Percentiles rank a stretch among this genome's conserved stretches.
Evolutionary conservation across 306 rosid species (phyloP).

Genomic region (Carpinus viminea): DNA sequence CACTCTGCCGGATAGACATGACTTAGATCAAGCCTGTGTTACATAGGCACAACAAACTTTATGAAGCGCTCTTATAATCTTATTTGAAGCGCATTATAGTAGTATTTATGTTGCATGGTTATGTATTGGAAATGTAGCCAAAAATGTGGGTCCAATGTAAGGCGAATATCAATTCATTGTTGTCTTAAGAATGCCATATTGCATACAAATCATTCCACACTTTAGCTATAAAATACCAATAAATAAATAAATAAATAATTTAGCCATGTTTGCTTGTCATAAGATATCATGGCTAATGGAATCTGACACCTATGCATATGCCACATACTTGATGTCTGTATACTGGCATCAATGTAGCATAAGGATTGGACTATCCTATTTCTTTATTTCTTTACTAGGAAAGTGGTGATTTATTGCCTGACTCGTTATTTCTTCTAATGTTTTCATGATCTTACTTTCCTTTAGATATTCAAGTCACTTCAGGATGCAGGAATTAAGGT

Average conservation of each 20-base stretch:
- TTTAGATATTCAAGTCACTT: conserved; percentile 63
- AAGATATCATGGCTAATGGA: not conserved
- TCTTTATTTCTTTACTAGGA: conserved; percentile 2
- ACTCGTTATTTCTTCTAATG: not conserved
- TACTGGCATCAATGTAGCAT: conserved; percentile 14
- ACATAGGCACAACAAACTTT: not conserved
- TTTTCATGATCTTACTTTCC: conserved; percentile 26
- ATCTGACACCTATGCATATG: not conserved
- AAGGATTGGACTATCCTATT: conserved; percentile 8
- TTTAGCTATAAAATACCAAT: not conserved
- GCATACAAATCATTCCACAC: not conserved
- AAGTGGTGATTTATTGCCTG: conserved; percentile 16
- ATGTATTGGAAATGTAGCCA: not conserved
- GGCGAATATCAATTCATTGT: not conserved
- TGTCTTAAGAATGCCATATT: not conserved
- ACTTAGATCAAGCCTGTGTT: not conserved
- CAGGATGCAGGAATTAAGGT: conserved; percentile 61
- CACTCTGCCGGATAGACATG: not conserved
- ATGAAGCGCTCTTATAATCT: not conserved
- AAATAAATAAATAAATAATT: not conserved
- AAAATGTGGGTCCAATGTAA: not conserved
- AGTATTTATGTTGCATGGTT: not conserved
- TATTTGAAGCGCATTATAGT: not conserved
- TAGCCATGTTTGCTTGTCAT: conserved; percentile 1
- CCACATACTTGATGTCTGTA: not conserved